phyloP scores from a whole-genome alignment of 148 eudicot genomes.

The Linanthus parryae region DNA sequence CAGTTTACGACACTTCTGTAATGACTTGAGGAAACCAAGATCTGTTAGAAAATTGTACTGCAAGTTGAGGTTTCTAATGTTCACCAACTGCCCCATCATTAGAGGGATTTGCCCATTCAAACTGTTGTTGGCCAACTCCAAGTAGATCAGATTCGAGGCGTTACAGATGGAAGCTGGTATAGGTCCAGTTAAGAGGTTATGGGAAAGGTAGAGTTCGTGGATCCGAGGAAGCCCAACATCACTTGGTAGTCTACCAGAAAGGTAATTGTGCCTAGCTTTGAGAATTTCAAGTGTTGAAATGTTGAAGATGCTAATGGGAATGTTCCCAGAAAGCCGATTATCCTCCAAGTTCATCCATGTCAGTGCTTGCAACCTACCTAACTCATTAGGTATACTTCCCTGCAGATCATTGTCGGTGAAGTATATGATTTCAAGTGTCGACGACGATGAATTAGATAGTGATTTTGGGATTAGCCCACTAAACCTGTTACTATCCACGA shows the following conservation, averaged over 20 bases:
- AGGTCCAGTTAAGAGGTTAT: conserved; percentile 13
- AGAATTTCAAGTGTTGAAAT: conserved; percentile 11
- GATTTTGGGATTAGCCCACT: neutral
- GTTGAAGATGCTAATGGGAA: conserved; percentile 13
- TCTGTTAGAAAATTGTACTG: neutral
- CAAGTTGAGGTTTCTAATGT: neutral
- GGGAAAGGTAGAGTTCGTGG: conserved; percentile 8
- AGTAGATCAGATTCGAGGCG: conserved; percentile 8
- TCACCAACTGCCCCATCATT: neutral
- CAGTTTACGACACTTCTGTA: conserved; percentile 10
- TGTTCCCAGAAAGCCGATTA: conserved; percentile 13
- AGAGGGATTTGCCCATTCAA: neutral
- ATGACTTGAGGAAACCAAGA: conserved; percentile 9
- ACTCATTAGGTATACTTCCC: conserved; percentile 15
- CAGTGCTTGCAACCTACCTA: conserved; percentile 2
- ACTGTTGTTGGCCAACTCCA: conserved; percentile 11
- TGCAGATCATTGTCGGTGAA: conserved; percentile 12
- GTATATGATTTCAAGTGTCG: neutral
- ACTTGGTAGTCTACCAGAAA: conserved; percentile 9
- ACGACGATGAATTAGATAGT: neutral
- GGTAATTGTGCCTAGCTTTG: conserved; percentile 11
- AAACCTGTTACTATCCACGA: neutral
- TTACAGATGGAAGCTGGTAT: conserved; percentile 16
- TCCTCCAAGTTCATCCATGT: conserved; percentile 8
- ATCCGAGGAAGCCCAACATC: conserved; percentile 17